These are phyloP conservation scores for Ophiocordyceps camponoti-floridani DNA, from an alignment of 2,329 filamentous ascomycete species.

Conservation along the genomic window DNA sequence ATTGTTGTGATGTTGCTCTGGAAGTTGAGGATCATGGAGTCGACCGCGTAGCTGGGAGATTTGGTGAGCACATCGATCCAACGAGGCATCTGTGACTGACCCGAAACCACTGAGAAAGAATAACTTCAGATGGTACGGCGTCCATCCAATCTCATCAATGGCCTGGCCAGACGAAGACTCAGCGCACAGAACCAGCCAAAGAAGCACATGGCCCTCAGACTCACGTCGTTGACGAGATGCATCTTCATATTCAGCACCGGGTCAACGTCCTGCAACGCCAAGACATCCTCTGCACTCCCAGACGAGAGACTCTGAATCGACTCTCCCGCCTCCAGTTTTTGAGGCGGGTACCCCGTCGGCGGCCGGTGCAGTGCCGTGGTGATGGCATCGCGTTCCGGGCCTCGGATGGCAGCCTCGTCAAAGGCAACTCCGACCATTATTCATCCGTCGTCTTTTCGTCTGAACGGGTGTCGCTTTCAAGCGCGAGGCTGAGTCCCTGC, in stretches of 20 bases:
- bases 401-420: background rate
- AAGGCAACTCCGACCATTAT: background rate
- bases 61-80: background rate
- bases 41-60: conserved; percentile 23
- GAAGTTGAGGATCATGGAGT: conserved; percentile 30
- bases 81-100: conserved; percentile 6
- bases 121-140: conserved; percentile 37
- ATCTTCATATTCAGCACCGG: conserved; percentile 48
- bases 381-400: background rate
- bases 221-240: conserved; percentile 49
- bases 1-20: conserved; percentile 43
- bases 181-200: background rate
- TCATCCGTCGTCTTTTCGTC: too few relatives aligned
- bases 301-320: conserved; percentile 1
- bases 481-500: background rate
- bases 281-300: conserved; percentile 25
- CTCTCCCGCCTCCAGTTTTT: conserved; percentile 4
- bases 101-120: conserved; percentile 46
- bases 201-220: conserved; percentile 6
- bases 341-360: background rate
- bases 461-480: too few relatives aligned
- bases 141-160: conserved; percentile 44
- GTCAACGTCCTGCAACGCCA: conserved; percentile 39
- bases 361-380: background rate
- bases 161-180: conserved; percentile 11